Percentiles rank a stretch among this genome's conserved stretches.
phyloP scores from a whole-genome alignment of 805 yeast genomes.

The Scheffersomyces coipomensis region DNA sequence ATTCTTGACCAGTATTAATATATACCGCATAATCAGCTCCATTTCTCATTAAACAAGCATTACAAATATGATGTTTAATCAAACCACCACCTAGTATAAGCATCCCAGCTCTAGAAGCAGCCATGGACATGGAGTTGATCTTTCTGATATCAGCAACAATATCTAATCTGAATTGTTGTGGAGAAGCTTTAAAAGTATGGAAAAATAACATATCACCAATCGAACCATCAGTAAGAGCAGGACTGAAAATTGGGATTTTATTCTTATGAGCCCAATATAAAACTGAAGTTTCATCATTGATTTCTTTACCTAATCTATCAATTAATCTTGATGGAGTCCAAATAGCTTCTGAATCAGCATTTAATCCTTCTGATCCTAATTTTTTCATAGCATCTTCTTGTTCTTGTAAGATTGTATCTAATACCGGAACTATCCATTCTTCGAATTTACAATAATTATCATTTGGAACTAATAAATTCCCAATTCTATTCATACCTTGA shows the following conservation, averaged over 20 bases:
- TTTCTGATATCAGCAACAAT: slow-evolving; percentile 91
- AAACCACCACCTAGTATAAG: slow-evolving; percentile 94
- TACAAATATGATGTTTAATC: slow-evolving; percentile 94
- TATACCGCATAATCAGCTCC: slow-evolving; percentile 98
- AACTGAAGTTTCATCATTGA: slow-evolving; percentile 89
- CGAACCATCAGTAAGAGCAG: slow-evolving; percentile 96
- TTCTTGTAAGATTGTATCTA: slow-evolving; percentile 84
- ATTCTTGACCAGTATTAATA: slow-evolving; percentile 97
- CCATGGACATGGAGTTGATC: slow-evolving; percentile 93
- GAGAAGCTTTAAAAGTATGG: slow-evolving; percentile 95
- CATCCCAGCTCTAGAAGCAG: slow-evolving; percentile 94
- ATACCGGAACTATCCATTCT: slow-evolving; percentile 96
- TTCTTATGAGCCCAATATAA: slow-evolving; percentile 98
- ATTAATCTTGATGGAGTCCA: slow-evolving; percentile 96
- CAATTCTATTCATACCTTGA: slow-evolving; percentile 96
- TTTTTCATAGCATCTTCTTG: slow-evolving; percentile 65
- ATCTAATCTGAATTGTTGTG: slow-evolving; percentile 85
- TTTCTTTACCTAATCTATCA: slow-evolving; percentile 92
- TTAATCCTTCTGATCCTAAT: slow-evolving; percentile 53
- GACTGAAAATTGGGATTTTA: slow-evolving; percentile 94
- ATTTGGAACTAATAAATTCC: slow-evolving; percentile 94
- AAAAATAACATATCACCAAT: slow-evolving; percentile 98
- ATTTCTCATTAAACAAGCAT: slow-evolving; percentile 98
- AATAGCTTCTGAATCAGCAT: slow-evolving; percentile 61
- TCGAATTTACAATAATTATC: slow-evolving; percentile 97